Percentiles rank a stretch among this genome's conserved stretches.
phyloP scores from a whole-genome alignment of 2,329 filamentous ascomycete genomes.

The Bipolaris bicolor region DNA sequence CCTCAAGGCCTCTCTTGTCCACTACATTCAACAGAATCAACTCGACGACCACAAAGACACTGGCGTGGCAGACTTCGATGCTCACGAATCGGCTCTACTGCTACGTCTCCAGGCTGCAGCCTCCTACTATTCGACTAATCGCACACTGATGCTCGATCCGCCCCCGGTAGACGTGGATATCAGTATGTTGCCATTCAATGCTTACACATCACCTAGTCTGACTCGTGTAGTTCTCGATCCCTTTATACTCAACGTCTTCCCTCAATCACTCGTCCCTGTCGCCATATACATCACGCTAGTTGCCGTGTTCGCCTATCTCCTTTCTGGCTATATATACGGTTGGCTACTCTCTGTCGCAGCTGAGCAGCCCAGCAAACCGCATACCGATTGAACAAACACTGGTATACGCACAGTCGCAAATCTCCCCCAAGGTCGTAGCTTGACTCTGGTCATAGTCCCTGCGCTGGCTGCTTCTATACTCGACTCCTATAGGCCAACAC shows the following conservation, averaged over 20 bases:
- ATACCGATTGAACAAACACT: constrained; percentile 37
- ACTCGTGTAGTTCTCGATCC: constrained; percentile 74
- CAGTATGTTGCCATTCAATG: constrained; percentile 49
- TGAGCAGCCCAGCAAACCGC: constrained; percentile 33
- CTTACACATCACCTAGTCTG: constrained; percentile 10
- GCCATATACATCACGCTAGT: constrained; percentile 70
- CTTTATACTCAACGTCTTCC: constrained; percentile 79
- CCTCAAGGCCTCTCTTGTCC: constrained; percentile 69
- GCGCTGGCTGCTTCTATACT: neutral
- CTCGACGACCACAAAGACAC: constrained; percentile 8
- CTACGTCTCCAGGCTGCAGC: constrained; percentile 78
- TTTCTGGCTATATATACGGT: constrained; percentile 54
- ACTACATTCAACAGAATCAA: constrained; percentile 63
- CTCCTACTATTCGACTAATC: constrained; percentile 81
- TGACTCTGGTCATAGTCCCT: neutral
- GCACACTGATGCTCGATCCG: constrained; percentile 74
- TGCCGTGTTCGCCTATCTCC: constrained; percentile 58
- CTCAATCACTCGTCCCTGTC: constrained; percentile 76
- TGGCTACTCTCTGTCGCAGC: constrained; percentile 36
- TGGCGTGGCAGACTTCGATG: constrained; percentile 8
- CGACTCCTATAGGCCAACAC: neutral
- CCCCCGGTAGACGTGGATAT: constrained; percentile 78
- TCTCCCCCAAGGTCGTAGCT: neutral
- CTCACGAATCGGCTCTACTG: constrained; percentile 65
- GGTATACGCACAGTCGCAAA: neutral